Base-by-base conservation (phyloP, 192 early-diverging fungal species). In the Phycomyces nitens region DNA sequence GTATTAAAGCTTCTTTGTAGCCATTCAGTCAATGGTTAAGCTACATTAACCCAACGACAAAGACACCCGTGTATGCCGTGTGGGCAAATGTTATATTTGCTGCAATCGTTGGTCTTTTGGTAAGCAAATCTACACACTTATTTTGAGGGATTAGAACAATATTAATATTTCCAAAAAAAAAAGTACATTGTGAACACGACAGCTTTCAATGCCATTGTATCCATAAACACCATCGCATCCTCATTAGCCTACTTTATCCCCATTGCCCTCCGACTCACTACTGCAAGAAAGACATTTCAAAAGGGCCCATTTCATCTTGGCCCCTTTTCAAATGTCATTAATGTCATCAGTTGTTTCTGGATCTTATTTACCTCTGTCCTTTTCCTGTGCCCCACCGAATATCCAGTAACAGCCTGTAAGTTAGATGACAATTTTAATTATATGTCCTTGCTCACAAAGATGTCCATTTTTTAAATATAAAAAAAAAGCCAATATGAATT, bases 181-280 rank as follows among this genome's bases (percentile, higher is more conserved):
- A 66, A 78, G n/a, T 81, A 73, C 38, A 82, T 84, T 34, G 74
- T 76, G 58, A 77, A 72, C 21, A 59, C 71, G 26, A 77, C 76
- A 0, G 82, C 82, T 10, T 82, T 80, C 56, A 68, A 68, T n/a
- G 82, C 82, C 20, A 80, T 84, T 56, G 81, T 84, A 5, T 82
- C 80, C 1, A 75, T 84, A 52, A 82, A 82, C 62, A 84, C 82
- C 14, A 80, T 84, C 42, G 82, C 80, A 0, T 77, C 74, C 0
- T 80, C 74, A 18, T 62, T 84, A 23, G 77, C 82, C 0, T 84
- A 84, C 56, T 64, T 81, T 22, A 82, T 80, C 39, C 82, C 82
- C 2, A 84, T 84, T 49, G 47, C 70, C 11, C 73, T 82, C 34
- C 73, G 76, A 11, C 65, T 80, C 21, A 69, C 79, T 1, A 58